These are phyloP conservation scores for Madurella fahalii DNA, from an alignment of 2,329 filamentous ascomycete genomes.

Conservation along the genomic window DNA sequence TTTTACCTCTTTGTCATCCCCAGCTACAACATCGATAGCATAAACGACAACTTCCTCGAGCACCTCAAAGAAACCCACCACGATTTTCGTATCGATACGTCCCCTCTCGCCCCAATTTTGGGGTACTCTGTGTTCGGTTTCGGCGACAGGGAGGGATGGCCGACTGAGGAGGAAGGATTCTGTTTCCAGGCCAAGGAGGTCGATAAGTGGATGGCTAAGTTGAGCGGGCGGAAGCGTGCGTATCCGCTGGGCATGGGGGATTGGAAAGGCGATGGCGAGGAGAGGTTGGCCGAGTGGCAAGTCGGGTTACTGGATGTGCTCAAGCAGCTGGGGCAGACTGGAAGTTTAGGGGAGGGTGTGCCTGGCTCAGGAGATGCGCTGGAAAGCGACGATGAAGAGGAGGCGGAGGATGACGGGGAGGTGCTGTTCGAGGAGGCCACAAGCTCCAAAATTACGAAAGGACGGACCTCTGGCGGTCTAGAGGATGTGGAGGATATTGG, in stretches of 20 bases:
- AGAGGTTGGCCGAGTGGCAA: constrained; percentile 72
- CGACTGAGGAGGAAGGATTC: constrained; percentile 83
- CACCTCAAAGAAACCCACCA: constrained; percentile 90
- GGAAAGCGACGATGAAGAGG: constrained; percentile 77
- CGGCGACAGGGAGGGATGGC: constrained; percentile 88
- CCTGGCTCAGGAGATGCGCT: constrained; percentile 76
- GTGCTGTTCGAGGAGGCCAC: constrained; percentile 47
- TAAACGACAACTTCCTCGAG: constrained; percentile 80
- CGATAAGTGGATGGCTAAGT: constrained; percentile 95
- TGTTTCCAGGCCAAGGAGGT: constrained; percentile 88
- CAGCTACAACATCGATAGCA: constrained; percentile 92
- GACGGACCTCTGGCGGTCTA: constrained; percentile 48
- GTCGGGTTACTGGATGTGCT: constrained; percentile 70
- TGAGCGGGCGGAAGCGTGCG: constrained; percentile 80
- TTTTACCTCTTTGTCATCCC: constrained; percentile 85
- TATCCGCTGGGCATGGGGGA: constrained; percentile 88
- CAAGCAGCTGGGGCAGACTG: constrained; percentile 56
- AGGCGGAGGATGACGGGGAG: constrained; percentile 56
- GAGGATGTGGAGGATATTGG: constrained; percentile 85
- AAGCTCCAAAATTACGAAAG: constrained; percentile 36
- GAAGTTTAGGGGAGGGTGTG: constrained; percentile 60
- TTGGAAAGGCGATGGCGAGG: constrained; percentile 66
- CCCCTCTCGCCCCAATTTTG: constrained; percentile 68
- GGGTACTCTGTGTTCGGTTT: constrained; percentile 95
- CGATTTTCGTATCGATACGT: constrained; percentile 93